Evolutionary conservation across 192 early-diverging fungal genomes (phyloP), one percentile per base, ranked within the genome.

Genomic region (Ambispora gerdemannii): DNA sequence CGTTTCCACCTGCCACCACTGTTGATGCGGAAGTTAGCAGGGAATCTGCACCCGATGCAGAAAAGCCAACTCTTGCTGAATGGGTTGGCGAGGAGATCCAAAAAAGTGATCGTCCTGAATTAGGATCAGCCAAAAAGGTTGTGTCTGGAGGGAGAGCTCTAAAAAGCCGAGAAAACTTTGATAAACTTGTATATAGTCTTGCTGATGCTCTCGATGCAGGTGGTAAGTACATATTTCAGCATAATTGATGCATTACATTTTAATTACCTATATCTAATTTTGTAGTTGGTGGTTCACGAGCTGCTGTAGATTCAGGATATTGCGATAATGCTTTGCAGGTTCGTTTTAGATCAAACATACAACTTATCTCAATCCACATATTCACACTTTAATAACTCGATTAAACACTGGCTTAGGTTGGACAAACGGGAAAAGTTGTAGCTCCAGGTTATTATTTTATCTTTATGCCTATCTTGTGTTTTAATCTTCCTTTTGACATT

Each of bases 391-490:
- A 43, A 43, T 6, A 43, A 43, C 6, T 43, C 15, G 7, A 43
- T 15, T 43, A 10, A 6, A 43, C 38, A 10, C 15, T 43, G 7
- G 0, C 19, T 24, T 67, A 67, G 65, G 92, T 98, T 62, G 96
- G 96, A 11, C 96, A 98, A 82, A 98, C 96, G 3, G 96, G 96
- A 66, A 96, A 96, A 79, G 95, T 98, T 70, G 89, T 98, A 72
- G 96, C 96, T 22, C 96, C 96, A 36, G 89, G 83, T 81, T 81
- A n/a, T n/a, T n/a, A n/a, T n/a, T n/a, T n/a, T n/a, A n/a, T n/a
- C n/a, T n/a, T n/a, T n/a, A n/a, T n/a, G n/a, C n/a, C n/a, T n/a
- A n/a, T n/a, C n/a, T n/a, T 50, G 31, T 67, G 20, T 72, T 34
- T 51, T 50, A n/a, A 56, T 49, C 43, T 25, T 15, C n/a, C n/a